These are phyloP conservation scores for Globisporangium paroecandrum DNA, from an alignment of 352 stramenopile genomes.

Conservation along the genomic window DNA sequence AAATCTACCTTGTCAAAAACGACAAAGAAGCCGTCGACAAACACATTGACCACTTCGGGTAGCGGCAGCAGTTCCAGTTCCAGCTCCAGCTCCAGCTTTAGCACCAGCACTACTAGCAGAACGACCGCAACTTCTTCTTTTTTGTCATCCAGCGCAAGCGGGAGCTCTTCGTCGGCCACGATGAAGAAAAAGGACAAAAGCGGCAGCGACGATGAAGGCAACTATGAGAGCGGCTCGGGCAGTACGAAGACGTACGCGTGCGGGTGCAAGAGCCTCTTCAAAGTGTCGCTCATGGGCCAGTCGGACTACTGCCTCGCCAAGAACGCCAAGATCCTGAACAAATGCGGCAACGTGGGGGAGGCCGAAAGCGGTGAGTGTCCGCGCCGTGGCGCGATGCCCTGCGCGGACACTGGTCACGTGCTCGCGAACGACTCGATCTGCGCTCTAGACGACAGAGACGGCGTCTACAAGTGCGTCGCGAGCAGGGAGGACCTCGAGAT, in stretches of 20 bases:
- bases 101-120: too few relatives aligned
- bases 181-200: slow-evolving; percentile 3
- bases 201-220: slow-evolving; percentile 8
- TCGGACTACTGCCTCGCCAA: slow-evolving; percentile 65
- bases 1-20: background rate
- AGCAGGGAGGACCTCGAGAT: slow-evolving; percentile 64
- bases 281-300: slow-evolving; percentile 68
- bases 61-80: background rate
- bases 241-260: slow-evolving; percentile 41
- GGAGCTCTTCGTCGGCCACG: background rate
- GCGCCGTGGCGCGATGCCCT: slow-evolving; percentile 45
- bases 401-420: slow-evolving; percentile 52
- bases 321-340: slow-evolving; percentile 41
- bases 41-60: background rate
- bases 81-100: background rate
- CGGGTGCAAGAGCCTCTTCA: slow-evolving; percentile 33
- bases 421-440: slow-evolving; percentile 62
- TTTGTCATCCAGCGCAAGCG: background rate
- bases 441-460: slow-evolving; percentile 50
- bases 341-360: slow-evolving; percentile 61
- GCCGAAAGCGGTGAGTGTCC: slow-evolving; percentile 55
- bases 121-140: background rate
- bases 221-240: slow-evolving; percentile 25
- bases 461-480: slow-evolving; percentile 72
- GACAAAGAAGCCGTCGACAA: background rate